phyloP scores from a whole-genome alignment of 257 asterid genomes.

The Scutellaria baicalensis region DNA sequence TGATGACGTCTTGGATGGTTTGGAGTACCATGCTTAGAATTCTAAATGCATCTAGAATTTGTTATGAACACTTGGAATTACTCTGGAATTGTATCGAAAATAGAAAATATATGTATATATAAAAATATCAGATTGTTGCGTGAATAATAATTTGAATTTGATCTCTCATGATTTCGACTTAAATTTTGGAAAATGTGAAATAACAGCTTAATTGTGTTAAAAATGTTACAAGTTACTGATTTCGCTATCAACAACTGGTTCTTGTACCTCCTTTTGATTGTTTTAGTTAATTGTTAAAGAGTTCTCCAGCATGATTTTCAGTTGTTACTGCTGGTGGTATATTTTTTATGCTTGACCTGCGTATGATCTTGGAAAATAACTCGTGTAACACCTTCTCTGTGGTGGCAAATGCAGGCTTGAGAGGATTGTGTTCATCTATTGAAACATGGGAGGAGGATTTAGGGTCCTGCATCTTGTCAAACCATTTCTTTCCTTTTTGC shows the following conservation, averaged over 20 bases:
- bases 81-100: background rate
- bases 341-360: background rate
- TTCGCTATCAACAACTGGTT: background rate
- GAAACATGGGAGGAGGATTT: slow-evolving; percentile 65
- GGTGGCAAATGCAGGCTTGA: slow-evolving; percentile 21
- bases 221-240: background rate
- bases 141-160: background rate
- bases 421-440: slow-evolving; percentile 4
- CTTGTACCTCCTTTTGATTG: background rate
- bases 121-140: background rate
- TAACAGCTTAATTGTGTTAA: background rate
- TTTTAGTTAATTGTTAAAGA: background rate
- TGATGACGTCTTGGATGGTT: background rate
- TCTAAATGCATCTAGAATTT: background rate
- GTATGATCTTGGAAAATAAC: background rate
- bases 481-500: slow-evolving; percentile 59
- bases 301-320: background rate
- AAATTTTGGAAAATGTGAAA: background rate
- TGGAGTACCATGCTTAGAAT: background rate
- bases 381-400: background rate
- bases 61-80: background rate
- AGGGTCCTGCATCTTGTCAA: slow-evolving; percentile 69
- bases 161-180: background rate
- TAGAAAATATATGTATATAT: too few species aligned
- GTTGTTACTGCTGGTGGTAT: background rate